Conservation (phyloP, 129 eudicot genomes). For the Apium graveolens region DNA sequence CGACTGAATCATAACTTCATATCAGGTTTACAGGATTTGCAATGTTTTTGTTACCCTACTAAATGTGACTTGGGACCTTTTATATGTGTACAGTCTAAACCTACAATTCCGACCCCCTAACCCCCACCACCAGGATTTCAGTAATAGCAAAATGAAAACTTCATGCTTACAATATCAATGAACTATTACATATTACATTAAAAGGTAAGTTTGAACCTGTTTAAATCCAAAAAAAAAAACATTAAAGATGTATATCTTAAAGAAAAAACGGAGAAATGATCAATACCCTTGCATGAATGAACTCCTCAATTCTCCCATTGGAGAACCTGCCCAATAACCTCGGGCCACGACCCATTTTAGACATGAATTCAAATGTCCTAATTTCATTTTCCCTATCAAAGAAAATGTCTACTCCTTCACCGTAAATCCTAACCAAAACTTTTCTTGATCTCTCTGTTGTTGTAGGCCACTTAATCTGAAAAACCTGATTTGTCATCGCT, state of each 20-base stretch:
- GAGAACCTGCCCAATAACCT: conserved; percentile 64
- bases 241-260: neutral
- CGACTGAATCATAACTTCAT: neutral
- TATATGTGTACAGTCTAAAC: neutral
- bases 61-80: neutral
- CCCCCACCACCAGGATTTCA: neutral
- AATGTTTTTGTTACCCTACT: neutral
- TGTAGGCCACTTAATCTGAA: conserved; percentile 83
- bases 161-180: neutral
- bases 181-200: neutral
- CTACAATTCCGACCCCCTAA: neutral
- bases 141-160: neutral
- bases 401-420: conserved; percentile 84
- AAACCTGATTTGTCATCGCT: conserved; percentile 91
- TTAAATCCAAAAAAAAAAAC: neutral
- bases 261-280: neutral
- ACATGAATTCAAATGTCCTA: conserved; percentile 78
- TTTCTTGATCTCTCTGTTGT: conserved; percentile 41
- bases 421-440: conserved; percentile 81
- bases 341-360: conserved; percentile 83
- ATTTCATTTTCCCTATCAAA: conserved; percentile 70
- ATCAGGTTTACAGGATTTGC: neutral
- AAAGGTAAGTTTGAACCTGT: neutral
- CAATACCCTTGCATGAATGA: conserved; percentile 90
- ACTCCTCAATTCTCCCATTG: conserved; percentile 85